Evolutionary conservation across 108 stramenopile species (phyloP).

Genomic region (Nitzschia palea): DNA sequence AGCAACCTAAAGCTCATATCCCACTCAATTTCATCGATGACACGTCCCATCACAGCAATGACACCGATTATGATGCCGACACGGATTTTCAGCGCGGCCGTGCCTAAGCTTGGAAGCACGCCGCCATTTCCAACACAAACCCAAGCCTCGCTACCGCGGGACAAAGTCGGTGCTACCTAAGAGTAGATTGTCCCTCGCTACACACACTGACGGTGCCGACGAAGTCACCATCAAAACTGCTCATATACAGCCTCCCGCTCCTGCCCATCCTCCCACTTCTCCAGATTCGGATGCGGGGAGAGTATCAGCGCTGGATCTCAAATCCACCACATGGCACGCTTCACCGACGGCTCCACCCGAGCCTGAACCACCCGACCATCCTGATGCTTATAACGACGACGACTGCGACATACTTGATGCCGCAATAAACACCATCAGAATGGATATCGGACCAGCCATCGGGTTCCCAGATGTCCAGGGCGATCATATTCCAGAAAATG

Average conservation of each 20-base stretch:
- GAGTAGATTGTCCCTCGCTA: not conserved
- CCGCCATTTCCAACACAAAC: not conserved
- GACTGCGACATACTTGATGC: not conserved
- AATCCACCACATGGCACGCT: no score
- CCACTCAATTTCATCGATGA: conserved; percentile 1
- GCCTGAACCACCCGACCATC: no score
- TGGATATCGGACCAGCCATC: not conserved
- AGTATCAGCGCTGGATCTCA: no score
- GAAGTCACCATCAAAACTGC: not conserved
- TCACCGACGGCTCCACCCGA: no score
- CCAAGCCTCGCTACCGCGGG: not conserved
- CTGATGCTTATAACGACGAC: no score
- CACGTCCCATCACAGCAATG: not conserved
- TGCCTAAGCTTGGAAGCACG: not conserved
- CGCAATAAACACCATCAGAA: not conserved
- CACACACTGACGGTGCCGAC: not conserved
- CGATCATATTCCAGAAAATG: not conserved
- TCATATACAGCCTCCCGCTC: no score
- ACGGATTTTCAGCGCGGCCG: conserved; percentile 11
- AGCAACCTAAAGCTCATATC: no score
- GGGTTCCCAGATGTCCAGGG: not conserved
- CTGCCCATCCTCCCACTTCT: no score
- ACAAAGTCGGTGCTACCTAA: not conserved
- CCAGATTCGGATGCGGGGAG: no score
- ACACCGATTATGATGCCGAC: not conserved